Evolutionary conservation across 2,329 filamentous ascomycete species (phyloP), one percentile per base, ranked within the genome.

Genomic region (Cadophora gregata): DNA sequence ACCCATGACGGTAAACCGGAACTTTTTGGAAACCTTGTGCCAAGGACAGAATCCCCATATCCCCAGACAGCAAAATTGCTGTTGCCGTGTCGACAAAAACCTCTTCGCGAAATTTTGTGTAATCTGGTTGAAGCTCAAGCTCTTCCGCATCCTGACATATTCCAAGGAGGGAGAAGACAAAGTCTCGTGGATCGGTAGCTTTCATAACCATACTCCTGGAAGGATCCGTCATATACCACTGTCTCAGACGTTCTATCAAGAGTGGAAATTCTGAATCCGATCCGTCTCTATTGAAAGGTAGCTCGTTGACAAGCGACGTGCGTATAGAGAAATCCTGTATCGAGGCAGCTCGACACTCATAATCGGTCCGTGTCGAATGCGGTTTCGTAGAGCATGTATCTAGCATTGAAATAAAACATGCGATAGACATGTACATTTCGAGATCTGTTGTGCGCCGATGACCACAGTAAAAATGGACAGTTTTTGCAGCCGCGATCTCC

Each of bases 1-100:
- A 60, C 58, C 58, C 58, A 60, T 21, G 58, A 60, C 2, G 58
- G 58, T 42, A 60, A 33, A 19, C 19, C 10, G 3, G 42, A 21
- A 3, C 19, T 27, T 21, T 48, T 27, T 2, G 21, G 2, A 24
- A 31, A 0, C 19, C 29, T 48, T 60, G 24, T 12, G 58, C 58
- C 9, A 47, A n/a, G 21, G 38, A n/a, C 7, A 60, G 24, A 10
- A 60, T 47, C 12, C 10, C 42, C 38, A 60, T 48, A 31, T 33
- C 27, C 19, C 51, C 51, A 7, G 51, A 27, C 14, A 14, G 16
- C 25, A 55, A 5, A 6, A 55, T 31, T 4, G 51, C 27, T 33
- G 16, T 21, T 10, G 51, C 51, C 25, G 29, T 33, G 4, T 55
- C 27, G 16, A 60, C 21, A 16, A 48, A 48, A 8, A 47, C 38